These are phyloP conservation scores for Candida multigemmis DNA, from an alignment of 805 yeast genomes.

Conservation along the genomic window DNA sequence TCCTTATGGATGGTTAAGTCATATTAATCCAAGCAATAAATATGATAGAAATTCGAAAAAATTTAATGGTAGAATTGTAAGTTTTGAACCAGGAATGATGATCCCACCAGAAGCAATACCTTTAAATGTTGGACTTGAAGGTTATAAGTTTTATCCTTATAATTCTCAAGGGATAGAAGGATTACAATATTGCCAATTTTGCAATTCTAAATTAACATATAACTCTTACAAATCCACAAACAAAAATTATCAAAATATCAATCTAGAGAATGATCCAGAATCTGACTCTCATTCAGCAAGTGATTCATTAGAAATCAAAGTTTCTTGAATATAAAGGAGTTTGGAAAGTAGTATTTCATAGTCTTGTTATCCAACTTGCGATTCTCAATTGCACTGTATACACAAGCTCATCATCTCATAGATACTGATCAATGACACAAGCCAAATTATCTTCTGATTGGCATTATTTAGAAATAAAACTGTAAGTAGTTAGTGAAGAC, in stretches of 20 bases:
- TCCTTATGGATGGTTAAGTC: too few relatives aligned
- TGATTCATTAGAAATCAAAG: not conserved
- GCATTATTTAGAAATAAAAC: conserved; percentile 13
- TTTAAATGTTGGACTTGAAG: conserved; percentile 5
- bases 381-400: not conserved
- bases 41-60: too few relatives aligned
- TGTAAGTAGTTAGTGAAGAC: conserved; percentile 17
- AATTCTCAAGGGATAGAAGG: too few relatives aligned
- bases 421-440: not conserved
- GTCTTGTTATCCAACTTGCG: conserved; percentile 1
- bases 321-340: not conserved
- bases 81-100: conserved; percentile 16
- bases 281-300: not conserved
- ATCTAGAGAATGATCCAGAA: not conserved
- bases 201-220: not conserved
- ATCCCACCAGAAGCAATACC: conserved; percentile 22
- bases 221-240: not conserved
- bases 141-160: too few relatives aligned
- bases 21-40: too few relatives aligned
- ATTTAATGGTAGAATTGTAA: too few relatives aligned
- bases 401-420: not conserved
- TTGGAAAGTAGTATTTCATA: conserved; percentile 1
- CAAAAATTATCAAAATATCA: not conserved
- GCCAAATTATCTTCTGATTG: conserved; percentile 7
- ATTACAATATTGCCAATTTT: not conserved